These are phyloP conservation scores for Xylaria cubensis DNA, from an alignment of 495 filamentous ascomycete genomes.

Conservation along the genomic window DNA sequence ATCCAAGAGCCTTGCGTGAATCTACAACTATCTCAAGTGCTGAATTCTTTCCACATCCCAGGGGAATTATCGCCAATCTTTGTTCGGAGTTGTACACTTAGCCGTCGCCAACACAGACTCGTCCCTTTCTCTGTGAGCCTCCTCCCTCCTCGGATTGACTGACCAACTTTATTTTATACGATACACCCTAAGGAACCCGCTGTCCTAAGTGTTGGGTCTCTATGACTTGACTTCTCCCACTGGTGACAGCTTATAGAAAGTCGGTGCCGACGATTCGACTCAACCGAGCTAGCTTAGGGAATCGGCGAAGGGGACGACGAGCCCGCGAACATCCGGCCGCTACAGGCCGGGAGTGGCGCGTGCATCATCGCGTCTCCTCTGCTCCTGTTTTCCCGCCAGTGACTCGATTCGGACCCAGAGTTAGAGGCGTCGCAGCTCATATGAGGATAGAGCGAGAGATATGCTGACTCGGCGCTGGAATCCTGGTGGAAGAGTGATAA, in stretches of 20 bases:
- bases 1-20: neutral
- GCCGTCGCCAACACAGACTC: no score
- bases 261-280: neutral
- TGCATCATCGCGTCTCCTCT: conserved; percentile 3
- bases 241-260: neutral
- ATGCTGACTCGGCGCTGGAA: neutral
- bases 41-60: neutral
- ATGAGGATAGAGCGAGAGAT: neutral
- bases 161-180: no score
- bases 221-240: neutral
- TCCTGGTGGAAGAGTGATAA: neutral
- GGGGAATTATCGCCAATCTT: neutral
- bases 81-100: neutral
- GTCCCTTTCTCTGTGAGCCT: no score
- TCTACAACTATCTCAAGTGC: neutral
- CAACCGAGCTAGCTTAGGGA: neutral
- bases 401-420: neutral
- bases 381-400: neutral
- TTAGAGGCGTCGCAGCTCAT: neutral
- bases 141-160: no score
- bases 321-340: conserved; percentile 16
- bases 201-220: neutral
- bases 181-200: neutral
- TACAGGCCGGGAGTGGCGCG: conserved; percentile 26
- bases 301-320: neutral